Evolutionary conservation across 2,329 filamentous ascomycete species (phyloP), one percentile per base, ranked within the genome.

Genomic region (Zymoseptoria pseudotritici): DNA sequence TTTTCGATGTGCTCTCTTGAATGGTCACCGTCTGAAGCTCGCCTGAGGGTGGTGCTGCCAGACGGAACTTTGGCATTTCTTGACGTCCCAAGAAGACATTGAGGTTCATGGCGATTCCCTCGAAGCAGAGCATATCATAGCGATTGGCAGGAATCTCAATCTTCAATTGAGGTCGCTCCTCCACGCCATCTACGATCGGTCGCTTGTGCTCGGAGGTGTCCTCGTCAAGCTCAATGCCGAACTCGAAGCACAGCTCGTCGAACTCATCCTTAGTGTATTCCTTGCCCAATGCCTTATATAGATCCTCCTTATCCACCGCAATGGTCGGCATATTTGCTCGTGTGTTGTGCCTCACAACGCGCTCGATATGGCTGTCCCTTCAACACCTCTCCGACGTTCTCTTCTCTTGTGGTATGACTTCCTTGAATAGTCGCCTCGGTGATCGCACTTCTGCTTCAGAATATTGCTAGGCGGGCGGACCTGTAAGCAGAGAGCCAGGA

Each of bases 161-260:
- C 82, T 97, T 97, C 71, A 97, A 84, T 78, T 97, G 90, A 59
- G 94, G 88, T 56, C 90, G 85, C 77, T 96, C 90, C 76, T 95
- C 89, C 68, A 87, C 85, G 73, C 88, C 88, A 78, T 91, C 83
- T 70, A 89, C 83, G 60, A 88, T 79, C 31, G 89, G 89, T 53
- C 90, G 82, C 66, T 90, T 86, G 60, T 84, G 82, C 70, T 90
- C 82, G 67, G 90, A 88, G 55, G 90, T 94, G 65, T 99, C 94
- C 79, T 97, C 93, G 79, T 99, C 94, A 68, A 99, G 84, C 77
- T 99, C 94, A 73, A 99, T 95, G 79, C 92, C 92, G 73, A 96
- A 99, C 72, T 99, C 93, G 83, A 99, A 99, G 78, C 94, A 97
- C 69, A 99, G 82, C 73, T 96, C 89, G 76, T 99, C 94, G 73